A percentile compares a stretch with the other conserved stretches of the same genome.
Evolutionary conservation across 2,329 filamentous ascomycete genomes (phyloP).

Genomic region (Cercospora sp.): DNA sequence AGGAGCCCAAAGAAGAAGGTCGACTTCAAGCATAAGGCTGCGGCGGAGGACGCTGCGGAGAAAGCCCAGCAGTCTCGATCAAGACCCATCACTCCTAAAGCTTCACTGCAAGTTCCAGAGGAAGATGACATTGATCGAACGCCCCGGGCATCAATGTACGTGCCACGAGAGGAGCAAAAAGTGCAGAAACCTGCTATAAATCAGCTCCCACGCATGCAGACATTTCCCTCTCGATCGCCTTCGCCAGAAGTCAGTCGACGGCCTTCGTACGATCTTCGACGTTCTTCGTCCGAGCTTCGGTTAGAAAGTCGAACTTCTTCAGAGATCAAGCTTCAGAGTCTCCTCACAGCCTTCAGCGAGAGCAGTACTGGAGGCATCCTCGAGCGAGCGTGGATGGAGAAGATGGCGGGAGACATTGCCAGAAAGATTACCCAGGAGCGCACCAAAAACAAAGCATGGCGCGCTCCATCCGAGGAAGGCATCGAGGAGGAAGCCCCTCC

Average conservation of each 20-base stretch:
- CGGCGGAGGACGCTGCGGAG: not conserved
- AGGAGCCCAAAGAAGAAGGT: slow-evolving; percentile 46
- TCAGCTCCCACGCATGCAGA: slow-evolving; percentile 22
- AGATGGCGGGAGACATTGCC: slow-evolving; percentile 92
- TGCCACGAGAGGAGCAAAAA: slow-evolving; percentile 24
- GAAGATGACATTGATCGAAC: slow-evolving; percentile 42
- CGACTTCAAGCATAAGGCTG: slow-evolving; percentile 33
- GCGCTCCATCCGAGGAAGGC: slow-evolving; percentile 20
- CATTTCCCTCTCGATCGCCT: slow-evolving; percentile 28
- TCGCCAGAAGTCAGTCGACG: slow-evolving; percentile 27
- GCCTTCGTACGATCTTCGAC: slow-evolving; percentile 18
- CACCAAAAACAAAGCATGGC: slow-evolving; percentile 38
- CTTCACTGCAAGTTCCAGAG: slow-evolving; percentile 9
- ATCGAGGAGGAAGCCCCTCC: slow-evolving; percentile 37
- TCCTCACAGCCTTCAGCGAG: slow-evolving; percentile 29
- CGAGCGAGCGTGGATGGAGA: slow-evolving; percentile 83
- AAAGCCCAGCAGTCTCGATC: slow-evolving; percentile 12
- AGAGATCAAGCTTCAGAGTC: slow-evolving; percentile 27
- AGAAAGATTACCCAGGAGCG: slow-evolving; percentile 87
- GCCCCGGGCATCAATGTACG: slow-evolving; percentile 36
- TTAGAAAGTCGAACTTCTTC: slow-evolving; percentile 16
- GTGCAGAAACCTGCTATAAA: slow-evolving; percentile 15
- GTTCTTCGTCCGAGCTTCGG: slow-evolving; percentile 21
- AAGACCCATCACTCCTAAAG: slow-evolving; percentile 24
- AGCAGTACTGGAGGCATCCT: slow-evolving; percentile 57